Conservation (phyloP, 805 yeast genomes). For the Ogataea naganishii region DNA sequence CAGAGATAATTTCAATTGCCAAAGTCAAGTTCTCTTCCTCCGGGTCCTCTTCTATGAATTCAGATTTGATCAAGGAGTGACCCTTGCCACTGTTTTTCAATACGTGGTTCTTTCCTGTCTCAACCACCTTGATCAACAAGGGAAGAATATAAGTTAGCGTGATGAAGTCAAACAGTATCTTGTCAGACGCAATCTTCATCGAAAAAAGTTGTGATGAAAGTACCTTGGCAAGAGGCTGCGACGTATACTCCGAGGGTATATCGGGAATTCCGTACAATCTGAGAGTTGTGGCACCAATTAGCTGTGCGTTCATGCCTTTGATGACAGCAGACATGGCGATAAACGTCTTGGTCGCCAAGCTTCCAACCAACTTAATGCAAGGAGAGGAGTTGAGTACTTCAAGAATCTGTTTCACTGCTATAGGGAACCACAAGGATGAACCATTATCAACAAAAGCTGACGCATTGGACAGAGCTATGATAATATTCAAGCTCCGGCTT, state of each 20-base stretch:
- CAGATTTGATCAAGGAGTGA: conserved; percentile 42
- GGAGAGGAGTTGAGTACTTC: conserved; percentile 29
- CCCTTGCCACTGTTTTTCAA: conserved; percentile 40
- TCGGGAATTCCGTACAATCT: conserved; percentile 41
- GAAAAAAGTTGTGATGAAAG: conserved; percentile 65
- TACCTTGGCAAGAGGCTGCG: conserved; percentile 45
- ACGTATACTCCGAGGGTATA: conserved; percentile 36
- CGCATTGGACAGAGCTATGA: conserved; percentile 43
- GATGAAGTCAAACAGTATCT: conserved; percentile 57
- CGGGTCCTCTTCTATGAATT: conserved; percentile 73
- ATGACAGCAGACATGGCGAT: conserved; percentile 44
- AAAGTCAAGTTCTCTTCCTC: conserved; percentile 80
- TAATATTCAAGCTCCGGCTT: conserved; percentile 42
- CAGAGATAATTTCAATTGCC: conserved; percentile 65
- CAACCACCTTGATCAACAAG: conserved; percentile 56
- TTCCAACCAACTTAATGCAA: conserved; percentile 23
- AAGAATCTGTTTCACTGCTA: conserved; percentile 45
- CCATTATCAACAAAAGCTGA: conserved; percentile 56
- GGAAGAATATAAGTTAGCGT: conserved; percentile 74
- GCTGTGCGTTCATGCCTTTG: conserved; percentile 27
- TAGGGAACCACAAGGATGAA: conserved; percentile 59
- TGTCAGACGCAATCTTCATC: conserved; percentile 66
- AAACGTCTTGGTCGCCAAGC: conserved; percentile 38
- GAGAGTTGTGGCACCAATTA: conserved; percentile 64
- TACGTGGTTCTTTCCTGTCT: conserved; percentile 53